These are phyloP conservation scores for Mangifera indica DNA, from an alignment of 345 rosid species.

Conservation along the genomic window DNA sequence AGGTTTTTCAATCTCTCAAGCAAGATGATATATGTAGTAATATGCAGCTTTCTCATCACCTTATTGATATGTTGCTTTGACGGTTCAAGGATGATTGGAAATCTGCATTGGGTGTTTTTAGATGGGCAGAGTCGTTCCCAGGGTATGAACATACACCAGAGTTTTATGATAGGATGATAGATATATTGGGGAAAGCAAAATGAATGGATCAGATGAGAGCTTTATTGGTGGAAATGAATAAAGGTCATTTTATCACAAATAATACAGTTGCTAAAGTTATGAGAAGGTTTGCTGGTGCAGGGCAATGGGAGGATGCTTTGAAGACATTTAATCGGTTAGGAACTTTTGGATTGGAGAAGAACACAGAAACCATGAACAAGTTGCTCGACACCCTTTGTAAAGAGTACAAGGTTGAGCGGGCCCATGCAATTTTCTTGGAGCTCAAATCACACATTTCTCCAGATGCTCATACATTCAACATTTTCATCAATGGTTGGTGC, in stretches of 20 bases:
- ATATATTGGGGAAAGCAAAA: constrained; percentile 68
- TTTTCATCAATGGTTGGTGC: constrained; percentile 90
- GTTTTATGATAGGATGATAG: constrained; percentile 53
- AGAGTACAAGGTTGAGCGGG: constrained; percentile 66
- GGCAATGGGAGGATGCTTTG: constrained; percentile 83
- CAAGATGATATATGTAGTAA: constrained; percentile 37
- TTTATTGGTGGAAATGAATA: constrained; percentile 55
- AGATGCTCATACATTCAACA: constrained; percentile 66
- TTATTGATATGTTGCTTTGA: constrained; percentile 51
- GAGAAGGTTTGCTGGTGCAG: constrained; percentile 78
- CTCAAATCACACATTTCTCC: constrained; percentile 65
- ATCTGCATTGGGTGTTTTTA: constrained; percentile 67
- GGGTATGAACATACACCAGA: constrained; percentile 45
- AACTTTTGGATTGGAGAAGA: constrained; percentile 62
- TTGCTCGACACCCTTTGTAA: constrained; percentile 83
- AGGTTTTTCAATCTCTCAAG: constrained; percentile 42
- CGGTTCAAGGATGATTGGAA: constrained; percentile 83
- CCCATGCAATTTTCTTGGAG: constrained; percentile 52
- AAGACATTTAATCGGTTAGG: constrained; percentile 55
- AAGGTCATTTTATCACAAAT: constrained; percentile 40
- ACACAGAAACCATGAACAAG: constrained; percentile 69
- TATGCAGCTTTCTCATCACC: constrained; percentile 39
- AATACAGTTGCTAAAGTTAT: constrained; percentile 63
- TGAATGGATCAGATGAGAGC: constrained; percentile 67
- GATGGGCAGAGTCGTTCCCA: constrained; percentile 58